Percentiles rank a stretch among this genome's conserved stretches.
These are phyloP conservation scores for Aspergillus versicolor DNA, from an alignment of 2,329 filamentous ascomycete species.

Conservation along the genomic window DNA sequence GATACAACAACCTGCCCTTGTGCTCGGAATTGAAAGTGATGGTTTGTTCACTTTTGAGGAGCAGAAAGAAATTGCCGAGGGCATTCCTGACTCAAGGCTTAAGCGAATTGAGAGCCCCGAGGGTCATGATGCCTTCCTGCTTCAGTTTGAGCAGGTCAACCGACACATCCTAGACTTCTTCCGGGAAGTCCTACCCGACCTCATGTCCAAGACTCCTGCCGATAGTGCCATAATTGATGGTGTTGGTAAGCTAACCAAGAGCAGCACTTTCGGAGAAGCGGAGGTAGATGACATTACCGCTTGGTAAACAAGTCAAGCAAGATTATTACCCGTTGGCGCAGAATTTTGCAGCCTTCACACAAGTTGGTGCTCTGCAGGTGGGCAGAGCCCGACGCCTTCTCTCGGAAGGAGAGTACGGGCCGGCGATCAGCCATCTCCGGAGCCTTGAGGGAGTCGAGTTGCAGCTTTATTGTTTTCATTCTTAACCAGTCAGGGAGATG, in stretches of 20 bases:
- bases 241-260: constrained; percentile 70
- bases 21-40: constrained; percentile 92
- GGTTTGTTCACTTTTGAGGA: constrained; percentile 97
- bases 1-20: constrained; percentile 85
- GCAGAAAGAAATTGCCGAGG: constrained; percentile 84
- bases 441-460: constrained; percentile 33
- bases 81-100: constrained; percentile 73
- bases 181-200: constrained; percentile 77
- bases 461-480: constrained; percentile 31
- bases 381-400: constrained; percentile 11
- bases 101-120: constrained; percentile 91
- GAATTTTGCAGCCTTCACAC: constrained; percentile 25
- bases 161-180: constrained; percentile 80
- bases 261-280: constrained; percentile 89
- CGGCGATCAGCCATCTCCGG: constrained; percentile 14
- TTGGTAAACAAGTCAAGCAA: constrained; percentile 59
- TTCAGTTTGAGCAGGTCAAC: constrained; percentile 98
- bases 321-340: constrained; percentile 26
- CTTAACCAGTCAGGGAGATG: constrained; percentile 40
- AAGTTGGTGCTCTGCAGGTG: constrained; percentile 11
- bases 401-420: constrained; percentile 20
- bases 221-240: constrained; percentile 49
- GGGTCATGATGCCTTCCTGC: constrained; percentile 91
- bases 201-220: constrained; percentile 68
- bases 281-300: constrained; percentile 96